phyloP scores from a whole-genome alignment of 1,284 basidiomycete species.

The Irpex sp. region DNA sequence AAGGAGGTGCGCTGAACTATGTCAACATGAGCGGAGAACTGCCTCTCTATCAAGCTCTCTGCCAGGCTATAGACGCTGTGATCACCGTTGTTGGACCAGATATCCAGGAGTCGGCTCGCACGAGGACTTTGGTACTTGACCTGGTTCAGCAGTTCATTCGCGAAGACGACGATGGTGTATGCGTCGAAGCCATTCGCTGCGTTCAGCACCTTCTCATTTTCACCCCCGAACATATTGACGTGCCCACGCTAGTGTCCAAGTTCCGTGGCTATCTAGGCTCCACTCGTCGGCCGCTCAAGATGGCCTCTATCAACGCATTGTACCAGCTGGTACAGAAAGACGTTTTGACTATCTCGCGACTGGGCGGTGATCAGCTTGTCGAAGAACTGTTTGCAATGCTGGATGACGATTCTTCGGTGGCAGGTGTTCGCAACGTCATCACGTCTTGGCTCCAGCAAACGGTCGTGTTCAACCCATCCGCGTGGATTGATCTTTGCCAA shows the following conservation, averaged over 20 bases:
- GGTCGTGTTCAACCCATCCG: constrained; percentile 87
- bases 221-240: constrained; percentile 77
- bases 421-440: constrained; percentile 89
- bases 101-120: constrained; percentile 84
- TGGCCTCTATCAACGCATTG: constrained; percentile 91
- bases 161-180: constrained; percentile 86
- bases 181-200: constrained; percentile 93
- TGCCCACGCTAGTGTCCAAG: constrained; percentile 72
- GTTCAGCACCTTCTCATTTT: constrained; percentile 98
- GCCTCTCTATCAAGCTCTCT: constrained; percentile 89
- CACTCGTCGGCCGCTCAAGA: constrained; percentile 79
- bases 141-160: constrained; percentile 83
- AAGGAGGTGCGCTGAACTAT: constrained; percentile 83
- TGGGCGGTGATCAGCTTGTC: constrained; percentile 92
- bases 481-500: constrained; percentile 98
- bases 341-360: constrained; percentile 85
- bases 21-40: constrained; percentile 89
- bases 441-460: constrained; percentile 96
- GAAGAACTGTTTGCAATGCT: constrained; percentile 94
- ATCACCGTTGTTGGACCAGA: constrained; percentile 96
- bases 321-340: constrained; percentile 98
- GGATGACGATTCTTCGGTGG: constrained; percentile 92
- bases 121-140: constrained; percentile 78
- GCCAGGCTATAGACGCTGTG: constrained; percentile 89
- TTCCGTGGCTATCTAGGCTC: constrained; percentile 80